Conservation (phyloP, 129 eudicot species). For the Flaveria trinervia region DNA sequence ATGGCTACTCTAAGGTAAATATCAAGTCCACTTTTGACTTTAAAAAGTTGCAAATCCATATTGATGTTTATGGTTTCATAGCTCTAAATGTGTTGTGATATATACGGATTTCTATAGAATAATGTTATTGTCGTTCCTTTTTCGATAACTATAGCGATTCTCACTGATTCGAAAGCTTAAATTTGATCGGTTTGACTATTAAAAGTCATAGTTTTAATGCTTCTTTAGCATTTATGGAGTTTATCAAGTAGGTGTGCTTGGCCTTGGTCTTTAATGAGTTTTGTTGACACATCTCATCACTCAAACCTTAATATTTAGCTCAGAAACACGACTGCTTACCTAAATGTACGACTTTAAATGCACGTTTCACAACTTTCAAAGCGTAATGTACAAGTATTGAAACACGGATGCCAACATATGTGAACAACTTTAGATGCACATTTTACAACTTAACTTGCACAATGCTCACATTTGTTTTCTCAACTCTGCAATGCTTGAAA, state of each 20-base stretch:
- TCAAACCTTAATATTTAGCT: constrained; percentile 46
- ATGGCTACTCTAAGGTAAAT: constrained; percentile 97
- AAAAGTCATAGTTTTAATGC: constrained; percentile 31
- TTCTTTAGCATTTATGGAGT: constrained; percentile 51
- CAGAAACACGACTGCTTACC: constrained; percentile 35
- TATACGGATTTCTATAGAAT: constrained; percentile 20
- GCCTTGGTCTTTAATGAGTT: constrained; percentile 70
- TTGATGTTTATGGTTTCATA: constrained; percentile 15
- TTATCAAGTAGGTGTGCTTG: constrained; percentile 48
- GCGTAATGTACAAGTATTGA: constrained; percentile 20
- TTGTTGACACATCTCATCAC: constrained; percentile 60
- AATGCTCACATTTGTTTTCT: not conserved
- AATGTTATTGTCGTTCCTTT: constrained; percentile 25
- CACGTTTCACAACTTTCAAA: constrained; percentile 1
- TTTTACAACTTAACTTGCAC: not conserved
- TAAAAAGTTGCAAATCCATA: constrained; percentile 5
- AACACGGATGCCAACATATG: not conserved
- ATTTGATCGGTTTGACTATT: constrained; percentile 22
- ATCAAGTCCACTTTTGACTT: constrained; percentile 13
- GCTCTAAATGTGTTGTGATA: constrained; percentile 19
- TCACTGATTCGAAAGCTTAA: constrained; percentile 13
- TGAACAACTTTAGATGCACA: constrained; percentile 20
- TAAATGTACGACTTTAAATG: constrained; percentile 39
- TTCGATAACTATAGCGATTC: constrained; percentile 11
- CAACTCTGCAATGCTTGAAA: not conserved